A percentile compares a stretch with the other conserved stretches of the same genome.
phyloP scores from a whole-genome alignment of 768 basidiomycete species.

The Suillus sp. region DNA sequence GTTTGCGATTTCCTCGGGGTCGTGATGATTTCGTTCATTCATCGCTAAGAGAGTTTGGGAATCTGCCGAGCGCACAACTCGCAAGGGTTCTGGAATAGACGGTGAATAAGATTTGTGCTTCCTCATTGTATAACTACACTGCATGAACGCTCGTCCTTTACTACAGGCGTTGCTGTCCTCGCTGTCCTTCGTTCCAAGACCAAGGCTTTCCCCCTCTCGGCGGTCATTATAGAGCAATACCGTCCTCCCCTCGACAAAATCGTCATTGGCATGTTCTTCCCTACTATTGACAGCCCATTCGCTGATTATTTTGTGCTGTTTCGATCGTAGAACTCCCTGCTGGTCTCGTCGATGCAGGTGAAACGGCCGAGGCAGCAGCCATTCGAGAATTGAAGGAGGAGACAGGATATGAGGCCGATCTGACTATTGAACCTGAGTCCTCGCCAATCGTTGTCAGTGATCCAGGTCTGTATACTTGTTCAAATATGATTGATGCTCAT shows the following conservation, averaged over 20 bases:
- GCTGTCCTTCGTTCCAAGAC: constrained; percentile 78
- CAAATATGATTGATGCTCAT: neutral
- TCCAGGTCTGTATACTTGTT: constrained; percentile 53
- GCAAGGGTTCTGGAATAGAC: constrained; percentile 77
- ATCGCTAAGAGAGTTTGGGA: constrained; percentile 79
- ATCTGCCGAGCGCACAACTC: constrained; percentile 80
- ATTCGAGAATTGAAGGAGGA: constrained; percentile 92
- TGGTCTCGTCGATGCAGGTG: constrained; percentile 82
- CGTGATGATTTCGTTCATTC: constrained; percentile 3
- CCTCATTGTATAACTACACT: neutral
- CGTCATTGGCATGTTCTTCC: constrained; percentile 59
- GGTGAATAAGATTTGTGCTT: constrained; percentile 44
- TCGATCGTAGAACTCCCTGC: constrained; percentile 54
- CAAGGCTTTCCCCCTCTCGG: constrained; percentile 70
- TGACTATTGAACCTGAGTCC: constrained; percentile 54
- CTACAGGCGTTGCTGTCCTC: constrained; percentile 79
- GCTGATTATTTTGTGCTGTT: neutral
- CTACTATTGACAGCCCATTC: neutral
- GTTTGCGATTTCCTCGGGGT: constrained; percentile 16
- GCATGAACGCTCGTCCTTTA: neutral
- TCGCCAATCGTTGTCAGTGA: constrained; percentile 67
- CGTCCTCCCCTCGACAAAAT: constrained; percentile 82
- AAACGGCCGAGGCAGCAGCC: constrained; percentile 79
- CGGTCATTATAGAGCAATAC: constrained; percentile 89
- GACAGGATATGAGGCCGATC: constrained; percentile 77